Base-by-base conservation (phyloP, 176 grass and related monocot species). In the Carex pumila region DNA sequence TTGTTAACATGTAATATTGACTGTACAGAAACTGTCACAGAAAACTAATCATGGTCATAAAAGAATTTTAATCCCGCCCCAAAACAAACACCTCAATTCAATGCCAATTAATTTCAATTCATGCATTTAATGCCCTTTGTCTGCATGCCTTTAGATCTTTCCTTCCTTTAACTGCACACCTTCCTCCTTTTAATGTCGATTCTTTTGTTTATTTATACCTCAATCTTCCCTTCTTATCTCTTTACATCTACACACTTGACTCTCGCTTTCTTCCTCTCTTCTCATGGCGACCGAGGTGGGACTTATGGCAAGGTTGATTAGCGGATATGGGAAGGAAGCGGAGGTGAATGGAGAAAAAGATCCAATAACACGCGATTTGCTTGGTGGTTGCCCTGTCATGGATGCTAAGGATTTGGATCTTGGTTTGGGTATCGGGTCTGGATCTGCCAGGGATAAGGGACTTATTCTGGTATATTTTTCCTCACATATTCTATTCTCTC, bases 321-420 rank as follows among this genome's bases (percentile, higher is more conserved):
- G 71, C 49, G 86, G 2, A 41, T 87, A 75, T 84, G 56, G 50
- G 66, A 79, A 89, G 87, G 83, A 83, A 68, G 85, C 22, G 32
- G 86, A 79, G 80, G 79, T 49, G 65, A 74, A 84, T 7, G 77
- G 37, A 14, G 67, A 83, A 79, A 56, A 81, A 77, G 91, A 99
- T 79, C 90, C 95, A 65, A 90, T 99, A 22, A 99, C 97, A n/a
- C 76, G 91, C 62, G 93, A 99, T 83, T 90, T 99, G 60, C 97
- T 99, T 63, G 97, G 97, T 61, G 90, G 93, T 11, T 95, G 85
- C 61, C 34, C 84, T 2, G 79, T 87, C 41, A 88, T 86, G 6
- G 78, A 87, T 31, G 61, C 85, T 5, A 75, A 86, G 71, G 89
- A 91, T n/a, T 82, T 90, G 29, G 85, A 90, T 81, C 88, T 90